Conservation (phyloP, 768 basidiomycete species). For the Boletus bicolor region DNA sequence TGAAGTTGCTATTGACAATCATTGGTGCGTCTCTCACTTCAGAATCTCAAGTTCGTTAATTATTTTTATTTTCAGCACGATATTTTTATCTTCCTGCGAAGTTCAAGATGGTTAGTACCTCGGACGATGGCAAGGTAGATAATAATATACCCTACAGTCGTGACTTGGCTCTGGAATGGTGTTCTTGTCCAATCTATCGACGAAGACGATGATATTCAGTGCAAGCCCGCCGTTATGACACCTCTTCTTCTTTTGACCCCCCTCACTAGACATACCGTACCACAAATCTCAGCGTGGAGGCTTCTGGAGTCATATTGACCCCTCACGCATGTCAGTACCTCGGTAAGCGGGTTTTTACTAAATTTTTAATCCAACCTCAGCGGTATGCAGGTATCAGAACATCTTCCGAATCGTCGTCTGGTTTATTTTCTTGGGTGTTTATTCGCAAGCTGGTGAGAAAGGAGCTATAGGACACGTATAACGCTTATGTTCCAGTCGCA, state of each 20-base stretch:
- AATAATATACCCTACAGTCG: constrained; percentile 46
- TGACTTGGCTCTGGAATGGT: constrained; percentile 80
- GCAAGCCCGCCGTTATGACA: constrained; percentile 35
- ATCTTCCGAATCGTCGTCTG: constrained; percentile 74
- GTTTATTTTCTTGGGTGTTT: constrained; percentile 74
- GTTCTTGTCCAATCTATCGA: constrained; percentile 77
- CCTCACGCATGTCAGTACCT: constrained; percentile 77
- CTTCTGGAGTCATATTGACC: constrained; percentile 73
- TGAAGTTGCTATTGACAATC: constrained; percentile 89
- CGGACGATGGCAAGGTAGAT: background rate
- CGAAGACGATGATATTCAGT: constrained; percentile 74
- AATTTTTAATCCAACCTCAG: background rate
- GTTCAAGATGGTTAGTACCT: constrained; percentile 66
- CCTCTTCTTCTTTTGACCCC: constrained; percentile 6
- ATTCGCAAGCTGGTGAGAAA: constrained; percentile 75
- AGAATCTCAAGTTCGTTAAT: background rate
- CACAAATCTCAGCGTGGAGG: constrained; percentile 47
- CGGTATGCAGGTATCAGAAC: constrained; percentile 69
- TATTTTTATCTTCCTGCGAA: constrained; percentile 83
- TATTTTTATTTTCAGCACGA: constrained; percentile 45
- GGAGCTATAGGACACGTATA: background rate
- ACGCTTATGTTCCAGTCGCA: background rate
- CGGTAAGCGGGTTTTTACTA: constrained; percentile 37
- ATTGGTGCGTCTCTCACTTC: constrained; percentile 53
- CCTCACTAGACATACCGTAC: constrained; percentile 61